These are phyloP conservation scores for Arachnopeziza araneosa DNA, from an alignment of 2,329 filamentous ascomycete genomes.

Conservation along the genomic window DNA sequence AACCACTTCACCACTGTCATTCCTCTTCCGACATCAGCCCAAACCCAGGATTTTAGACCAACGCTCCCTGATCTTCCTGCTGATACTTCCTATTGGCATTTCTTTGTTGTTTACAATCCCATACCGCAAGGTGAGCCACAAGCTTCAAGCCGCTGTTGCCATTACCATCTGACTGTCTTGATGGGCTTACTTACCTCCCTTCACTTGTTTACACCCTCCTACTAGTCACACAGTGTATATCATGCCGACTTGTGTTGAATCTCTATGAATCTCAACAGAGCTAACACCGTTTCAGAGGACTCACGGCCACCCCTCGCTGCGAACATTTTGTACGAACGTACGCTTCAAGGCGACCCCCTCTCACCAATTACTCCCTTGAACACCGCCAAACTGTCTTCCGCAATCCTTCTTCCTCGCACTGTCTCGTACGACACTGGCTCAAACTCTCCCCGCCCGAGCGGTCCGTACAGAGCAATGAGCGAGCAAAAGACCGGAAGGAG, in stretches of 20 bases:
- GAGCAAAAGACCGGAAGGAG: constrained; percentile 66
- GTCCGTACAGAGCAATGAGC: constrained; percentile 45
- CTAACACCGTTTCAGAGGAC: neutral
- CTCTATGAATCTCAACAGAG: neutral
- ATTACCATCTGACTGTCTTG: neutral
- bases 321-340: neutral
- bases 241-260: neutral
- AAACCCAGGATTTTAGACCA: neutral
- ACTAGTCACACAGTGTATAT: neutral
- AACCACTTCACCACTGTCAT: neutral
- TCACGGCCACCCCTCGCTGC: too few relatives aligned
- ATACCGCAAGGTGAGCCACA: neutral
- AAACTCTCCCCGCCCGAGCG: constrained; percentile 60
- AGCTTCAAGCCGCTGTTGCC: neutral
- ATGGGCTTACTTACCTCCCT: neutral
- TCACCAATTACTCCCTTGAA: constrained; percentile 36
- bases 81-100: neutral
- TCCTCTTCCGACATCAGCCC: neutral
- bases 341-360: neutral
- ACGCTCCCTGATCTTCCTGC: neutral
- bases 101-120: neutral
- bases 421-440: constrained; percentile 86
- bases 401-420: constrained; percentile 78
- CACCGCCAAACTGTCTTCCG: constrained; percentile 95
- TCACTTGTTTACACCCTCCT: neutral